Evolutionary conservation across 2,329 filamentous ascomycete species (phyloP).

Genomic region (Apiospora arundinis): DNA sequence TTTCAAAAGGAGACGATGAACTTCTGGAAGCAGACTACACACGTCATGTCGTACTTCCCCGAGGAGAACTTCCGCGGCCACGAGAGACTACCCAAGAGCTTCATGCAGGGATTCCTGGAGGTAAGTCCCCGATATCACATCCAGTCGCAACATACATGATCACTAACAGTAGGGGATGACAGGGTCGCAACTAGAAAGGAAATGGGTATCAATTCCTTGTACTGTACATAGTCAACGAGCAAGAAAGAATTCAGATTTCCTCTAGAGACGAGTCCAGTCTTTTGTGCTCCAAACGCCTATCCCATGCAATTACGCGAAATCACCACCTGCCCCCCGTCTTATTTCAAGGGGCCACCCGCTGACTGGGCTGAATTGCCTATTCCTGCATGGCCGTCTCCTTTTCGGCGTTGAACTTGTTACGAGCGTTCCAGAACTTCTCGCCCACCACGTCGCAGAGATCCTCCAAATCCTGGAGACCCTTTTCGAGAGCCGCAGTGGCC

Average conservation of each 20-base stretch:
- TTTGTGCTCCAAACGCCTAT: conserved; percentile 41
- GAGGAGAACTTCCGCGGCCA: conserved; percentile 79
- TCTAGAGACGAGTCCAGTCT: conserved; percentile 33
- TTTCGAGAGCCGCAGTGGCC: conserved; percentile 85
- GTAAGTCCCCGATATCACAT: conserved; percentile 56
- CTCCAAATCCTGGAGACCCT: conserved; percentile 87
- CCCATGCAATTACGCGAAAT: conserved; percentile 22
- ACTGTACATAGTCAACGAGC: conserved; percentile 43
- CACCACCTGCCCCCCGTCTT: background rate
- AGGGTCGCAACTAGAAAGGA: conserved; percentile 63
- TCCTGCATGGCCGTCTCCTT: conserved; percentile 22
- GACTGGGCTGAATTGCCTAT: background rate
- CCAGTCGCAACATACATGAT: background rate
- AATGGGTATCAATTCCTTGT: conserved; percentile 38
- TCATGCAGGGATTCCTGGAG: conserved; percentile 95
- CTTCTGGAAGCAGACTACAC: conserved; percentile 97
- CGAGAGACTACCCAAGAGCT: conserved; percentile 81
- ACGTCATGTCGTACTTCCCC: conserved; percentile 97
- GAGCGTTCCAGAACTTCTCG: conserved; percentile 81
- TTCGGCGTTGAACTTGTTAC: conserved; percentile 61
- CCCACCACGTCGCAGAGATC: conserved; percentile 91
- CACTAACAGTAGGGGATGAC: conserved; percentile 23
- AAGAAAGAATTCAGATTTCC: conserved; percentile 42
- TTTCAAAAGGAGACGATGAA: conserved; percentile 89
- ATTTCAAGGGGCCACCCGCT: conserved; percentile 21